Percentiles rank a stretch among this genome's conserved stretches.
Evolutionary conservation across 768 basidiomycete species (phyloP).

Genomic region (Trametes cingulata): DNA sequence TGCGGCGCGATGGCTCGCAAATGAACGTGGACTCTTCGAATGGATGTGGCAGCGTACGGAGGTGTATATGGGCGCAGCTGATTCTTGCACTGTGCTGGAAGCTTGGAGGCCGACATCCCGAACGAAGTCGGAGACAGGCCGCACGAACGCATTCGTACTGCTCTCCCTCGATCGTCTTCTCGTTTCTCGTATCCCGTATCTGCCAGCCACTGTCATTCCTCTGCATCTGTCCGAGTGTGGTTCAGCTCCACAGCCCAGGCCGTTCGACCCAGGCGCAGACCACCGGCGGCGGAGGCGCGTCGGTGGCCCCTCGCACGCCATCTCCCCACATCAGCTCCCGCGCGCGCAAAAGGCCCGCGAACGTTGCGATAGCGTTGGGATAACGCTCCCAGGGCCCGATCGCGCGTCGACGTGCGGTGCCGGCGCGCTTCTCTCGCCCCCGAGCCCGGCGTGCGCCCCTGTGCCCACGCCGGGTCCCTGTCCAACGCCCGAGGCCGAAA

Average conservation of each 20-base stretch:
- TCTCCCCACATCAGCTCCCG: neutral
- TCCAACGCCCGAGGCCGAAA: neutral
- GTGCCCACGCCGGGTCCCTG: neutral
- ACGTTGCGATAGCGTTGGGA: slow-evolving; percentile 5
- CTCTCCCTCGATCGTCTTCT: too few species aligned
- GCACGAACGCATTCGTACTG: neutral
- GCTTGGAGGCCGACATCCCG: neutral
- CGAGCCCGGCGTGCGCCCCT: neutral
- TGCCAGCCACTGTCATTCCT: neutral
- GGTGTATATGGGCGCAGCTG: neutral
- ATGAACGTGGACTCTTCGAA: neutral
- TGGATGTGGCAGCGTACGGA: neutral
- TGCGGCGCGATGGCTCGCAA: neutral
- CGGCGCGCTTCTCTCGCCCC: slow-evolving; percentile 1
- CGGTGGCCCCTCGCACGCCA: neutral
- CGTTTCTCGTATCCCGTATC: too few species aligned
- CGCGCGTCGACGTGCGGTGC: slow-evolving; percentile 1
- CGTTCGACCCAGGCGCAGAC: neutral
- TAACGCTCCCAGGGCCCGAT: slow-evolving; percentile 3
- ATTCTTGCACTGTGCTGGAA: neutral
- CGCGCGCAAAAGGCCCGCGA: neutral
- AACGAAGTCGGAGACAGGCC: neutral
- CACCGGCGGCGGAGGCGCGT: neutral
- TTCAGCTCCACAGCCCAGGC: neutral
- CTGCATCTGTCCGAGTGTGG: neutral